Base-by-base conservation (phyloP, 768 basidiomycete species). In the Suillus lakei region DNA sequence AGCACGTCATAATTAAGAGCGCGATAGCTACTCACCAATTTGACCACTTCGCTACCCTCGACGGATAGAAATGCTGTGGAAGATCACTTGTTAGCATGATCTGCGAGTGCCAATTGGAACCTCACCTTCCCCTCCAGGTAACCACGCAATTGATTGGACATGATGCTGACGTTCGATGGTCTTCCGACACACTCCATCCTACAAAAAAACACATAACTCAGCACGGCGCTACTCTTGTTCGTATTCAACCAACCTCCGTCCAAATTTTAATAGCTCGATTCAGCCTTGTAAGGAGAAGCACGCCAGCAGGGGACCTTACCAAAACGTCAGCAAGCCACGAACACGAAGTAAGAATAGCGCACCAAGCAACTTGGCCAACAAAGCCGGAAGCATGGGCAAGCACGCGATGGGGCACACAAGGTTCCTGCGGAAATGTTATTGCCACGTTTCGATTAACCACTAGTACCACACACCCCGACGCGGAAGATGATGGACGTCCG, bases 281-380 rank as follows among this genome's bases (percentile, higher is more conserved):
- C 56, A 90, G 80, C 76, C 90, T 91, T 2, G 90, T 91, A 13
- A 93, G 74, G 8, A 93, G 78, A 56, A 82, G 74, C 59, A 82
- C 81, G 18, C 91, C 90, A 39, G 80, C 83, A 0, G 90, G 90
- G 18, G 90, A 90, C 89, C 88, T 88, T 63, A 23, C 46, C 13
- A 38, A n/a, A 30, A 60, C 28, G 64, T 64, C 38, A 64, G 36
- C 28, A 53, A 23, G 56, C 58, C 58, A 48, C 54, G 34, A 56
- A 43, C 16, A 30, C 21, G 18, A 16, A 41, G 28, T 12, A 44
- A 50, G 38, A 43, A 58, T 26, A 36, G 38, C 78, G 61, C 64
- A 88, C 90, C 91, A 93, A 36, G 89, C 90, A 38, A 92, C 91
- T 75, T 91, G 91, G 39, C 87, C 85, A 38, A 91, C 87, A 74